Evolutionary conservation across 148 eudicot species (phyloP).

Genomic region (Rhododendron ferrugineum): DNA sequence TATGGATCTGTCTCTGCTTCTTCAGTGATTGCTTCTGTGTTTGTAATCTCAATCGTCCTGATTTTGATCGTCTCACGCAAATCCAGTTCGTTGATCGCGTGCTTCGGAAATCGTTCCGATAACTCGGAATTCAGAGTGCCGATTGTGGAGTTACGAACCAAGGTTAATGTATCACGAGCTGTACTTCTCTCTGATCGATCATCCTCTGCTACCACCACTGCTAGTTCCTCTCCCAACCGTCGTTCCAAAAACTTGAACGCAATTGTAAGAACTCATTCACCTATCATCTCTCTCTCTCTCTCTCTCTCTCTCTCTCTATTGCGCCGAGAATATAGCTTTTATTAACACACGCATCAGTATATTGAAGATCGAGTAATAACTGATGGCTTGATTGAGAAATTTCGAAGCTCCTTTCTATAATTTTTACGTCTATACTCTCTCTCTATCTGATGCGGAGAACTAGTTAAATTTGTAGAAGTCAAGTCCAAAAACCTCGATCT

Average conservation of each 20-base stretch:
- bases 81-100: background rate
- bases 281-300: background rate
- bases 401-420: background rate
- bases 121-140: background rate
- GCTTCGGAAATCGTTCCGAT: background rate
- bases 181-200: background rate
- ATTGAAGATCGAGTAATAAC: background rate
- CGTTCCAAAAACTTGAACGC: conserved; percentile 6
- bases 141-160: background rate
- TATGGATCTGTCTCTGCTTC: background rate
- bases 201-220: background rate
- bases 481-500: background rate
- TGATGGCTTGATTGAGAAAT: background rate
- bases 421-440: background rate
- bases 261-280: background rate
- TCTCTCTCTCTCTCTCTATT: background rate
- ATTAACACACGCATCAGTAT: background rate
- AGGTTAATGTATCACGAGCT: background rate
- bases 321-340: background rate
- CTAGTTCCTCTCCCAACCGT: background rate
- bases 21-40: background rate
- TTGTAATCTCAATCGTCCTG: background rate
- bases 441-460: background rate
- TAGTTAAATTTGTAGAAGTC: background rate
- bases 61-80: background rate